Percentiles rank a stretch among this genome's conserved stretches.
Conservation (phyloP, 2,329 filamentous ascomycete genomes). For the Diaporthe longicolla region DNA sequence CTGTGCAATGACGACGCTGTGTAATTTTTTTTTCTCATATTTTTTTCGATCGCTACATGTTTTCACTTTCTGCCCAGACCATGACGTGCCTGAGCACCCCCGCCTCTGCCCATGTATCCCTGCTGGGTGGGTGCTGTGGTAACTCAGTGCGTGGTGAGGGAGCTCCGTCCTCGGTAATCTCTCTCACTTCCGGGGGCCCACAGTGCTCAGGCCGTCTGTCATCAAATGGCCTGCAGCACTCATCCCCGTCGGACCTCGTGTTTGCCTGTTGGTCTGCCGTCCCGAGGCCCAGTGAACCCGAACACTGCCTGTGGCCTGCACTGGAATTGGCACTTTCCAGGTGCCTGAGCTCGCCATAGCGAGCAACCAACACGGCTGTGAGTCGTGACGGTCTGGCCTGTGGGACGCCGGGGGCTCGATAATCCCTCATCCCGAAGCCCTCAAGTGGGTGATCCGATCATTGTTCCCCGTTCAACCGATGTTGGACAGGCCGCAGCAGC, state of each 20-base stretch:
- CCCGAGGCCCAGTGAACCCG: background rate
- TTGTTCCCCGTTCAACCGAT: background rate
- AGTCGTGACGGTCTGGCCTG: background rate
- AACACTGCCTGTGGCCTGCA: background rate
- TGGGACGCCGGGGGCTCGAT: background rate
- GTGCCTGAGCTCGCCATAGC: background rate
- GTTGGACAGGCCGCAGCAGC: background rate
- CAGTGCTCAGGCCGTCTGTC: conserved; percentile 7
- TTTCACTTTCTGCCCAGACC: conserved; percentile 4
- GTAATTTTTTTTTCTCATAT: background rate
- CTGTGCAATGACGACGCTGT: conserved; percentile 5
- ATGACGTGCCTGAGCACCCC: conserved; percentile 1
- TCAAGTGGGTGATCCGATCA: background rate
- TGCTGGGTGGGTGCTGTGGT: background rate
- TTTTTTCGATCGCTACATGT: too few species aligned
- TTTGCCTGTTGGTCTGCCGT: background rate
- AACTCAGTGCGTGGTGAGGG: background rate
- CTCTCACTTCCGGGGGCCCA: background rate
- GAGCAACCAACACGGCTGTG: background rate
- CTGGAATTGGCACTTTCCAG: background rate
- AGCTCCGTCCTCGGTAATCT: too few species aligned
- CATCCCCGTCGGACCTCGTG: conserved; percentile 19
- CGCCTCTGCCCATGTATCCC: background rate
- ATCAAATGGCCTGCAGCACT: conserved; percentile 15
- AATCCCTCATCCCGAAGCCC: background rate